Evolutionary conservation across 331 rosid species (phyloP), one percentile per base, ranked within the genome.

Genomic region (Spiraea crenata): DNA sequence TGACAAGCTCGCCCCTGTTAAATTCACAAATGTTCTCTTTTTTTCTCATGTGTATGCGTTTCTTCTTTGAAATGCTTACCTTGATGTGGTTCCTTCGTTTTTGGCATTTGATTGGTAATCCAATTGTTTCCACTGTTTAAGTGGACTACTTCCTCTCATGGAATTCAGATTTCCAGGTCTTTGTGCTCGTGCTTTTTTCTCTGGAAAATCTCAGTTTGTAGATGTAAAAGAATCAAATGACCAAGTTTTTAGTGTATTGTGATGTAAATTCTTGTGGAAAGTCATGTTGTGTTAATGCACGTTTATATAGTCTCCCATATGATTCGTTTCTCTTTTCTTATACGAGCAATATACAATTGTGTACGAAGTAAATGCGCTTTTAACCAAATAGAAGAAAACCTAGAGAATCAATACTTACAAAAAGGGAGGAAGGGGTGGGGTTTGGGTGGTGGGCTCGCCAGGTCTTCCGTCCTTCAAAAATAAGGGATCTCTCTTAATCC

Each of bases 1-100:
- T 60, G 76, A 74, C 70, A 63, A 65, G 80, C 76, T 74, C 74
- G 38, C 81, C 64, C 51, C 77, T 79, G 79, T 83, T 75, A 67
- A 25, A 81, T 88, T 81, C 80, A 79, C 80, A 80, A 63, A 35
- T 57, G 48, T 60, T 59, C 60, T 62, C 45, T 57, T 37, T 79
- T 25, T 85, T 80, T 72, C 88, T 79, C 88, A 51, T 40, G 88
- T 73, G 85, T 69, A 40, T n/a, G 83, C 88, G 64, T 83, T 83
- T 63, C 45, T 82, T 76, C 37, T 83, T 20, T 49, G 77, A 73
- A 85, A 76, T 79, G 89, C 82, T 72, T 75, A 70, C 52, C 82
- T 15, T 82, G 85, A 59, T 59, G 82, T 82, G 92, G 87, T 75
- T 76, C 74, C 76, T 54, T 76, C 67, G 63, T 70, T 74, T 69